phyloP scores from a whole-genome alignment of 495 filamentous ascomycete species.

The Apiosordaria backusii region DNA sequence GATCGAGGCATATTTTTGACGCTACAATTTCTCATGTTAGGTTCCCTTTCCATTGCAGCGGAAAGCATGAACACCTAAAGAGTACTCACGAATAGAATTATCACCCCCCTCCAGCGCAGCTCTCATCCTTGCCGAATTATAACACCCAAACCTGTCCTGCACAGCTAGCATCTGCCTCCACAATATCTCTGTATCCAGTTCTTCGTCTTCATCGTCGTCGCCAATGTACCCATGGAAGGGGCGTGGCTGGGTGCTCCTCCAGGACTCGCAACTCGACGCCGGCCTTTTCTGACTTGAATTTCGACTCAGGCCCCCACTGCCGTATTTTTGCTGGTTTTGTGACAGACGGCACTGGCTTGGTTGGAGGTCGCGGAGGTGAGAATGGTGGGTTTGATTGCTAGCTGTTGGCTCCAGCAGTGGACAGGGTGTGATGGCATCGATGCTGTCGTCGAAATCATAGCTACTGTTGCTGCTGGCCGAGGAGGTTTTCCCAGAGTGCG shows the following conservation, averaged over 20 bases:
- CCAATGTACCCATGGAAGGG: background rate
- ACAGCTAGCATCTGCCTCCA: constrained; percentile 47
- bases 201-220: background rate
- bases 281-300: background rate
- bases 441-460: constrained; percentile 12
- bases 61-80: background rate
- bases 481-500: background rate
- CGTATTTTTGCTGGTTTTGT: background rate
- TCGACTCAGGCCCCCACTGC: background rate
- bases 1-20: constrained; percentile 40
- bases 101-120: constrained; percentile 38
- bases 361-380: background rate
- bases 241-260: constrained; percentile 14
- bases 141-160: constrained; percentile 42
- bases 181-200: constrained; percentile 36
- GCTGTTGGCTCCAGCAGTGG: constrained; percentile 8
- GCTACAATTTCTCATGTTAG: constrained; percentile 23
- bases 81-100: constrained; percentile 37
- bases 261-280: constrained; percentile 1
- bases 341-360: background rate
- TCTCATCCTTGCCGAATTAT: constrained; percentile 45
- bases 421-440: constrained; percentile 28
- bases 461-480: background rate
- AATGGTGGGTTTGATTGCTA: background rate
- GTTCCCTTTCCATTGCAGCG: background rate